Conservation (phyloP, 192 early-diverging fungal genomes). For the Gamsiella multidivaricata region DNA sequence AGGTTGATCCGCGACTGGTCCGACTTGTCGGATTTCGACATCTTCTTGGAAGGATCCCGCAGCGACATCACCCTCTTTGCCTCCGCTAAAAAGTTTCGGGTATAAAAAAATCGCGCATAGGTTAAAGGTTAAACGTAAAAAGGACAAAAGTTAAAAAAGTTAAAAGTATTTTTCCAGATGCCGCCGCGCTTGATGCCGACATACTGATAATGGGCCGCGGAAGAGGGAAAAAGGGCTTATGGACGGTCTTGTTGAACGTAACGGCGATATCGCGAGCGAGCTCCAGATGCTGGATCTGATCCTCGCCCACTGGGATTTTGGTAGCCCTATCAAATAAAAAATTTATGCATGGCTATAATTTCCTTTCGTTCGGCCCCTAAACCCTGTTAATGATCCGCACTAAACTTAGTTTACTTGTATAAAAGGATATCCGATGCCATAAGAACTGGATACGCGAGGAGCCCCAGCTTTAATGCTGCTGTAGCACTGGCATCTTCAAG, state of each 20-base stretch:
- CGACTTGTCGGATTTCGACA: constrained; percentile 88
- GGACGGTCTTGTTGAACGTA: constrained; percentile 81
- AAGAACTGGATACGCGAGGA: constrained; percentile 92
- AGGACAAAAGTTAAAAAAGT: background rate
- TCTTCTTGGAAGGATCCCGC: constrained; percentile 78
- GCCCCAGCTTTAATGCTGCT: constrained; percentile 71
- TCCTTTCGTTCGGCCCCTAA: too few relatives aligned
- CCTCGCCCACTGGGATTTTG: constrained; percentile 92
- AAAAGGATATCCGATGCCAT: constrained; percentile 93
- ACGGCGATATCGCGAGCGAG: constrained; percentile 81
- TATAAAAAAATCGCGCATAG: too few relatives aligned
- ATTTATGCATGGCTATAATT: background rate
- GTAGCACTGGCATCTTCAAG: constrained; percentile 58
- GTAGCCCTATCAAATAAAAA: constrained; percentile 63
- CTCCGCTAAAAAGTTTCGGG: constrained; percentile 36
- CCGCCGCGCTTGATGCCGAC: constrained; percentile 1
- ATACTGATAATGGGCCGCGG: constrained; percentile 74
- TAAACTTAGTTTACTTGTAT: constrained; percentile 69
- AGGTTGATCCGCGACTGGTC: constrained; percentile 82
- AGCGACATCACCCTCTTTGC: constrained; percentile 90
- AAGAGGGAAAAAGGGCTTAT: constrained; percentile 70
- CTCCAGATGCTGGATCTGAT: constrained; percentile 93
- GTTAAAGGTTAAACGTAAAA: too few relatives aligned
- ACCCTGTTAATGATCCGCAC: too few relatives aligned
- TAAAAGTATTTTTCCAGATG: background rate